These are phyloP conservation scores for Zymoseptoria passerinii DNA, from an alignment of 2,329 filamentous ascomycete genomes.

Conservation along the genomic window DNA sequence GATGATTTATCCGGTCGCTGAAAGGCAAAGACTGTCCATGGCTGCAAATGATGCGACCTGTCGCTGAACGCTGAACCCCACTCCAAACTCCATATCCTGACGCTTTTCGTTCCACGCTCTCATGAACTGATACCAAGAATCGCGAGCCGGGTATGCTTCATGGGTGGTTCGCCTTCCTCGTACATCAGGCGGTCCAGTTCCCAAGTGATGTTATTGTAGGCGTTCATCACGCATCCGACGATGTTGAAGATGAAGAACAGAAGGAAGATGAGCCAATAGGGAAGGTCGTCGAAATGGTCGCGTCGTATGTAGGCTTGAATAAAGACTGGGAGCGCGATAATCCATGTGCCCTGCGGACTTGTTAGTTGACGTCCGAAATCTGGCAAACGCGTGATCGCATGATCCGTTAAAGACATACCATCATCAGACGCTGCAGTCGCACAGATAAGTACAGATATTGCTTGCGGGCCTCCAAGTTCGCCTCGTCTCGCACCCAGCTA, in stretches of 20 bases:
- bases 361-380: slow-evolving; percentile 14
- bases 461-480: slow-evolving; percentile 24
- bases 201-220: slow-evolving; percentile 25
- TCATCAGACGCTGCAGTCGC: slow-evolving; percentile 25
- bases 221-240: slow-evolving; percentile 29
- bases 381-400: background rate
- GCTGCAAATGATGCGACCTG: background rate
- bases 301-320: slow-evolving; percentile 27
- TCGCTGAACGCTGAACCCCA: background rate
- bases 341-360: slow-evolving; percentile 21
- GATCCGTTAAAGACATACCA: slow-evolving; percentile 27
- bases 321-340: slow-evolving; percentile 26
- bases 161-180: slow-evolving; percentile 24
- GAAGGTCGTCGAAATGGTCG: slow-evolving; percentile 14
- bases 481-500: slow-evolving; percentile 29
- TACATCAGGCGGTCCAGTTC: slow-evolving; percentile 9
- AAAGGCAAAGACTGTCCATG: background rate
- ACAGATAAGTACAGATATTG: slow-evolving; percentile 28
- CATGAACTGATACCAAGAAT: slow-evolving; percentile 23
- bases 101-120: background rate
- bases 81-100: background rate
- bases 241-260: slow-evolving; percentile 30
- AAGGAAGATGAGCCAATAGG: slow-evolving; percentile 30
- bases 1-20: background rate
- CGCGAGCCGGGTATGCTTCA: slow-evolving; percentile 20